phyloP scores from a whole-genome alignment of 2,329 filamentous ascomycete genomes.

The Penicillium polonicum region DNA sequence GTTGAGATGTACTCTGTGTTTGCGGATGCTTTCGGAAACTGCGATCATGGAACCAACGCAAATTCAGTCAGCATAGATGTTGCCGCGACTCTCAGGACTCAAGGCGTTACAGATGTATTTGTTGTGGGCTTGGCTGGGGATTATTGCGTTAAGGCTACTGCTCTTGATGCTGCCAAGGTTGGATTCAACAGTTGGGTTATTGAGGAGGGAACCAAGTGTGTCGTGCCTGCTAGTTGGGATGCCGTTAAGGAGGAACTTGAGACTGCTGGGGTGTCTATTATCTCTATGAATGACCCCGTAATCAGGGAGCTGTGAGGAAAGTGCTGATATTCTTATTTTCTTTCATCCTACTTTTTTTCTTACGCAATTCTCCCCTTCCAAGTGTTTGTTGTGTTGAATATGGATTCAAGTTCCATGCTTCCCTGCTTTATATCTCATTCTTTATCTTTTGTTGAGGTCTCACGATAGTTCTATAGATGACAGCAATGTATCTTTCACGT shows the following conservation, averaged over 20 bases:
- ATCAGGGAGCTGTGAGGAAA: slow-evolving; percentile 49
- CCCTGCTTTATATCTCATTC: not conserved
- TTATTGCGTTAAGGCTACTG: slow-evolving; percentile 83
- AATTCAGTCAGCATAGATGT: slow-evolving; percentile 58
- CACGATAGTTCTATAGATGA: not conserved
- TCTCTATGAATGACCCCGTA: slow-evolving; percentile 58
- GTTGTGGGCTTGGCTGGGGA: slow-evolving; percentile 84
- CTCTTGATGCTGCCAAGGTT: slow-evolving; percentile 70
- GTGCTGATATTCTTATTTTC: not conserved
- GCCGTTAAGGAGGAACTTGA: slow-evolving; percentile 55
- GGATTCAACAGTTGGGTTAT: slow-evolving; percentile 78
- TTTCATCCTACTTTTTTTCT: not conserved
- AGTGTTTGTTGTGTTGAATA: not conserved
- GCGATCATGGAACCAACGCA: slow-evolving; percentile 33
- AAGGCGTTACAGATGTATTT: slow-evolving; percentile 72
- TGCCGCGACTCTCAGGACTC: slow-evolving; percentile 54
- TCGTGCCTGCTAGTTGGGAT: slow-evolving; percentile 63
- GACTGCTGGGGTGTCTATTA: slow-evolving; percentile 60
- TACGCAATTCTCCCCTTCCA: not conserved
- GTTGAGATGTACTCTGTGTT: slow-evolving; percentile 97
- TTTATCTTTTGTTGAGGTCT: not conserved
- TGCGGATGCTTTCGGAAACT: slow-evolving; percentile 68
- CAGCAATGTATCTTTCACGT: not conserved
- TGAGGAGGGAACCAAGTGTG: slow-evolving; percentile 73
- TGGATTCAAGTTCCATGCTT: not conserved